Percentiles rank a stretch among this genome's conserved stretches.
phyloP scores from a whole-genome alignment of 345 rosid genomes.

The Salix dunnii region DNA sequence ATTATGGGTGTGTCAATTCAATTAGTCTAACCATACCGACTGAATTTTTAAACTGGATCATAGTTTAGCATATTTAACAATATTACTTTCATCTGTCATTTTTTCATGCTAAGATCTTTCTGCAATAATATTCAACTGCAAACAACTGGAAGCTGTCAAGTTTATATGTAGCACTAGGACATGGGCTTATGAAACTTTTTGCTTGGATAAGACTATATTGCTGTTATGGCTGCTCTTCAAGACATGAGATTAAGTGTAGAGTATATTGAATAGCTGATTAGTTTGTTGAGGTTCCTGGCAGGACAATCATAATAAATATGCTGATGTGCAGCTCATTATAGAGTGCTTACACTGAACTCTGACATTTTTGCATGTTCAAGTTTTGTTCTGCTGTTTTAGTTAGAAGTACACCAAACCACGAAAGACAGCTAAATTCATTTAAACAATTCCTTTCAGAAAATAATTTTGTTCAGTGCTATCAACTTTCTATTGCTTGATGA shows the following conservation, averaged over 20 bases:
- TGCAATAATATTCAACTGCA: constrained; percentile 41
- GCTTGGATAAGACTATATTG: constrained; percentile 82
- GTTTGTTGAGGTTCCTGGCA: constrained; percentile 99
- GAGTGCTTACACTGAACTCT: constrained; percentile 38
- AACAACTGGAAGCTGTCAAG: constrained; percentile 99
- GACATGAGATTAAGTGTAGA: constrained; percentile 98
- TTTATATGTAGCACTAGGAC: constrained; percentile 90
- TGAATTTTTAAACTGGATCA: not conserved
- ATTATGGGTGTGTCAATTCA: not conserved
- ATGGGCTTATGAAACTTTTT: constrained; percentile 97
- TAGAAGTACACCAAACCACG: not conserved
- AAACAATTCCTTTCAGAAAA: no score
- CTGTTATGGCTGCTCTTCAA: constrained; percentile 96
- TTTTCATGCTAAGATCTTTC: not conserved
- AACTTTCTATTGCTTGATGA: not conserved
- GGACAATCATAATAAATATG: constrained; percentile 96
- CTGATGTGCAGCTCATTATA: constrained; percentile 93
- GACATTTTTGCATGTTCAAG: not conserved
- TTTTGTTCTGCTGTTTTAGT: constrained; percentile 4
- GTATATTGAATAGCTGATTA: constrained; percentile 96
- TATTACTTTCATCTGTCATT: not conserved
- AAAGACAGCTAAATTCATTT: not conserved
- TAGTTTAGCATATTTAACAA: not conserved
- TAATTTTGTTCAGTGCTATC: not conserved
- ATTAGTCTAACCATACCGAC: not conserved